phyloP scores from a whole-genome alignment of 1,139 yeast species.

The Wickerhamiella infanticola region DNA sequence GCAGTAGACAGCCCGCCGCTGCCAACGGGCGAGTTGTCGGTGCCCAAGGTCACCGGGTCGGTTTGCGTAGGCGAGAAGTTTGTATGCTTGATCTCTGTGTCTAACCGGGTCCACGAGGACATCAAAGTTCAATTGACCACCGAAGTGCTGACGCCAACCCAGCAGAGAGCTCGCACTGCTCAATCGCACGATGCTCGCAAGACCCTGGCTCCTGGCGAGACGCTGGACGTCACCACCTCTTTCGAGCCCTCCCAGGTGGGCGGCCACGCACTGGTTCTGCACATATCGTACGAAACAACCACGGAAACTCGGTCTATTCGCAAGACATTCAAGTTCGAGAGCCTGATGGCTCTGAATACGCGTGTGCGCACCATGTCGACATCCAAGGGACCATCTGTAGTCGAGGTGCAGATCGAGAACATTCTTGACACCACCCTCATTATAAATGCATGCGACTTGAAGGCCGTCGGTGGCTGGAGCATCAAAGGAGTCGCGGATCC shows the following conservation, averaged over 20 bases:
- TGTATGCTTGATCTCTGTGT: slow-evolving; percentile 8
- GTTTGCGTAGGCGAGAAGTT: slow-evolving; percentile 14
- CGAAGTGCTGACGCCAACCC: slow-evolving; percentile 13
- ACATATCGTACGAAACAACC: slow-evolving; percentile 15
- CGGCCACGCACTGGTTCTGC: slow-evolving; percentile 18
- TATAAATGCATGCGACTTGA: slow-evolving; percentile 20
- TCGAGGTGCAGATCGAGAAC: slow-evolving; percentile 26
- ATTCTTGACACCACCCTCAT: slow-evolving; percentile 19
- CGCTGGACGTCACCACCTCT: slow-evolving; percentile 14
- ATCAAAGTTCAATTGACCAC: slow-evolving; percentile 10
- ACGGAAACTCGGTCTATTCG: slow-evolving; percentile 13
- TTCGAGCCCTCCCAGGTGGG: slow-evolving; percentile 22
- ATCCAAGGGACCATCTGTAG: slow-evolving; percentile 12
- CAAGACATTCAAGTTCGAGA: slow-evolving; percentile 21
- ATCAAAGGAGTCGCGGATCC: slow-evolving; percentile 11
- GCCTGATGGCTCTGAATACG: slow-evolving; percentile 20
- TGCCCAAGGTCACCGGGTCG: slow-evolving; percentile 8
- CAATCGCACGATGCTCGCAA: not conserved
- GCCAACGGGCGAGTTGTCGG: slow-evolving; percentile 9
- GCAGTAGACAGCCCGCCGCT: slow-evolving; percentile 8
- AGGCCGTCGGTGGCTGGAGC: slow-evolving; percentile 19
- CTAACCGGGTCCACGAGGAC: slow-evolving; percentile 1
- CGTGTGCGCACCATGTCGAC: slow-evolving; percentile 19
- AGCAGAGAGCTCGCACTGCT: slow-evolving; percentile 11
- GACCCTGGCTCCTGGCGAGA: not conserved